phyloP scores from a whole-genome alignment of 163 green algal genomes.

The Coccomyxa subellipsoidea region DNA sequence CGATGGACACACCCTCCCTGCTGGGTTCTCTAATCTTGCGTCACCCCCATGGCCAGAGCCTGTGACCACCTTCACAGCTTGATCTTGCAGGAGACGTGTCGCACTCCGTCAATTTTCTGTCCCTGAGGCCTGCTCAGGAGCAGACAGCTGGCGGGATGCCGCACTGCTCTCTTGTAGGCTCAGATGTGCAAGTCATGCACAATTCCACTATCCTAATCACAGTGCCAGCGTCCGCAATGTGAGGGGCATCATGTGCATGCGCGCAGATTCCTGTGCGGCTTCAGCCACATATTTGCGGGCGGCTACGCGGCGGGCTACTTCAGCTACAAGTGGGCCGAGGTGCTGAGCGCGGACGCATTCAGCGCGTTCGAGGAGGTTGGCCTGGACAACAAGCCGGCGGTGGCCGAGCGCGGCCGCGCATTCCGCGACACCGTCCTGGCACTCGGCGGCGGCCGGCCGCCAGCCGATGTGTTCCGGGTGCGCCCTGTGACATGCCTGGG shows the following conservation, averaged over 20 bases:
- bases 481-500: neutral
- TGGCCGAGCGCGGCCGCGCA: conserved; percentile 65
- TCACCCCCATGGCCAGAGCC: too few relatives aligned
- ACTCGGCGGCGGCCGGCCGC: conserved; percentile 78
- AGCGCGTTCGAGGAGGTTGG: conserved; percentile 93
- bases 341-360: conserved; percentile 93
- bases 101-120: too few relatives aligned
- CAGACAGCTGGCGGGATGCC: too few relatives aligned
- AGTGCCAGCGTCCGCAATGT: too few relatives aligned
- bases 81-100: too few relatives aligned
- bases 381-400: conserved; percentile 62
- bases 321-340: conserved; percentile 92
- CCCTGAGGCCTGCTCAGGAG: too few relatives aligned
- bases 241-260: neutral
- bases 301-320: conserved; percentile 65
- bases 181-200: too few relatives aligned
- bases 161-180: too few relatives aligned
- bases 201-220: too few relatives aligned
- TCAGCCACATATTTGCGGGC: conserved; percentile 95
- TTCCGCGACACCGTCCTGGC: conserved; percentile 91
- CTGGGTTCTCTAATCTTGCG: too few relatives aligned
- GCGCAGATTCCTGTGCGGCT: conserved; percentile 87
- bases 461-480: conserved; percentile 60
- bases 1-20: too few relatives aligned
- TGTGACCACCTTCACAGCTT: too few relatives aligned